Evolutionary conservation across 2,329 filamentous ascomycete species (phyloP), one percentile per base, ranked within the genome.

Genomic region (Fusarium sp.): DNA sequence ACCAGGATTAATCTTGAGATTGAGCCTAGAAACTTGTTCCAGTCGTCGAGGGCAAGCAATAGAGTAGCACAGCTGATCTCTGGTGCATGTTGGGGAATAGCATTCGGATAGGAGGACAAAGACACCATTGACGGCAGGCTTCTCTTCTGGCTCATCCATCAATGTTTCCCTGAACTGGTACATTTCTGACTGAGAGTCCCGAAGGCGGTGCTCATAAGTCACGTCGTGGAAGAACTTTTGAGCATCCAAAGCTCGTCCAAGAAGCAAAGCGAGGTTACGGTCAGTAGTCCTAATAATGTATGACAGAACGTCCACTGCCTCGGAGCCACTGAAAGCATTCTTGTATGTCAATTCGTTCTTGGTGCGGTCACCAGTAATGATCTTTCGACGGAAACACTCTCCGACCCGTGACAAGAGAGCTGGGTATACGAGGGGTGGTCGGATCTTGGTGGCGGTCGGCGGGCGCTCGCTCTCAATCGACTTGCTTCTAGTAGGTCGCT

Each of bases 141-240:
- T 89, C 49, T 91, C 85, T 66, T 92, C 89, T n/a, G 80, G 79
- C 68, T 92, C 88, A 49, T 98, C 94, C 78, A 93, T 89, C 75
- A 98, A 83, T 3, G 89, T 96, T 78, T 98, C 94, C 67, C 91
- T 88, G 77, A 99, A 99, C 73, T 98, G 94, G 75, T 98, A 99
- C 75, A 99, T 91, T 76, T 99, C 95, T 47, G 89, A 90, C 36
- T 89, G 86, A n/a, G 94, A 96, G 76, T 99, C 95, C 76, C 95
- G 90, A 70, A 99, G 80, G 43, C 95, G 87, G 76, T 99, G 95
- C 70, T 97, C 94, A 76, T 99, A 99, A 1, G 94, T 97, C 46
- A 98, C 95, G 82, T 99, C 95, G 79, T 99, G 95, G 74, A 99
- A 99, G 79, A 97, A 97, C 75, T 98, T 98, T 73, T 99, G 95